phyloP scores from a whole-genome alignment of 768 basidiomycete genomes.

The Gloeophyllum trabeum region DNA sequence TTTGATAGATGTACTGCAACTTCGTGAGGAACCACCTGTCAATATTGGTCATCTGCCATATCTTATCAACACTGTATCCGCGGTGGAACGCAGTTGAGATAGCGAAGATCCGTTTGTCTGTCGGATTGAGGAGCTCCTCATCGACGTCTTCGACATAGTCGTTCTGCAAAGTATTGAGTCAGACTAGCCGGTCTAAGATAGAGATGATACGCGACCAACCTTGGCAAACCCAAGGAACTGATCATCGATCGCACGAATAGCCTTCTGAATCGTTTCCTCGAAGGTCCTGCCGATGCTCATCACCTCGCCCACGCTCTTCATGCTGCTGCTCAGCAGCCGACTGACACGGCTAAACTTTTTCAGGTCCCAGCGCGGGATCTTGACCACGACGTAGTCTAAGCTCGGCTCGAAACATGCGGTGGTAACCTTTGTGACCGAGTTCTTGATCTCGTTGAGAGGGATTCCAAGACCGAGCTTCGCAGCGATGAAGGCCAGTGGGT shows the following conservation, averaged over 20 bases:
- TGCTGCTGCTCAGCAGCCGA: slow-evolving; percentile 81
- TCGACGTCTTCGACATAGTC: slow-evolving; percentile 85
- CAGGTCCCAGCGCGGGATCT: slow-evolving; percentile 98
- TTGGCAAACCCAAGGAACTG: slow-evolving; percentile 88
- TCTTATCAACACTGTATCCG: slow-evolving; percentile 90
- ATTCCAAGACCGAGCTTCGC: slow-evolving; percentile 97
- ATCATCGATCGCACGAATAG: slow-evolving; percentile 93
- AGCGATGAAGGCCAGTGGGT: slow-evolving; percentile 96
- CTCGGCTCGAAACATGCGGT: slow-evolving; percentile 97
- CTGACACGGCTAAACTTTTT: slow-evolving; percentile 97
- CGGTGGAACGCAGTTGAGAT: slow-evolving; percentile 89
- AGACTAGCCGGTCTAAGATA: too few species aligned
- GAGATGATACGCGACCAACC: slow-evolving; percentile 28
- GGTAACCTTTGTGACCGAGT: slow-evolving; percentile 93
- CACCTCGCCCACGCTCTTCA: slow-evolving; percentile 99
- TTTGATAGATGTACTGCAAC: slow-evolving; percentile 71
- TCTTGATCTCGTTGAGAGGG: slow-evolving; percentile 95
- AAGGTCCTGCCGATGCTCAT: slow-evolving; percentile 99
- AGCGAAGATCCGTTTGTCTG: slow-evolving; percentile 95
- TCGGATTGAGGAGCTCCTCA: slow-evolving; percentile 87
- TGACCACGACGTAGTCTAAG: slow-evolving; percentile 95
- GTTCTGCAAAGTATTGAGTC: slow-evolving; percentile 44
- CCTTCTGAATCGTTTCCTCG: slow-evolving; percentile 98
- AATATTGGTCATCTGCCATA: slow-evolving; percentile 97
- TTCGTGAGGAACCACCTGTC: slow-evolving; percentile 97